phyloP scores from a whole-genome alignment of 495 filamentous ascomycete species.

The Bathelium albidoporum region DNA sequence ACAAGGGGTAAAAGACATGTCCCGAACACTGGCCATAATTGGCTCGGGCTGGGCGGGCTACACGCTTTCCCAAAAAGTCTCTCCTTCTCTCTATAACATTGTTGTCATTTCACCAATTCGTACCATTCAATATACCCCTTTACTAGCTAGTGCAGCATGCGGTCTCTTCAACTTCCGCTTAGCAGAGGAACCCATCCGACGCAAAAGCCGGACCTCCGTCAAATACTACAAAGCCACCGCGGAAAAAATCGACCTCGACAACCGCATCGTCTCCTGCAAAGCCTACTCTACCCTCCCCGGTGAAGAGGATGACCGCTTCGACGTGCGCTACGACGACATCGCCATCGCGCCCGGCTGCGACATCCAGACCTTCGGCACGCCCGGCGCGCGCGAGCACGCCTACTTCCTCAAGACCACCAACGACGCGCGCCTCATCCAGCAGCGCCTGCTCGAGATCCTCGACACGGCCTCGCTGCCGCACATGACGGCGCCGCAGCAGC shows the following conservation, averaged over 20 bases:
- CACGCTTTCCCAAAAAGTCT: slow-evolving; percentile 10
- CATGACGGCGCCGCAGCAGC: slow-evolving; percentile 3
- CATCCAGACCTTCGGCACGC: slow-evolving; percentile 12
- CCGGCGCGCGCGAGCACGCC: slow-evolving; percentile 13
- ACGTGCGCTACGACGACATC: slow-evolving; percentile 10
- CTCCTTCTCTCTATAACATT: slow-evolving; percentile 8
- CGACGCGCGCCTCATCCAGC: slow-evolving; percentile 11
- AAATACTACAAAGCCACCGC: slow-evolving; percentile 14
- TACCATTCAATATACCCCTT: slow-evolving; percentile 10
- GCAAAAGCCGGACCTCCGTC: slow-evolving; percentile 6
- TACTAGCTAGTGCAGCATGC: slow-evolving; percentile 13
- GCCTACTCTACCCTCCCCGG: slow-evolving; percentile 5
- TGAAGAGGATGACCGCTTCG: slow-evolving; percentile 3
- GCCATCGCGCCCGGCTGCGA: slow-evolving; percentile 11
- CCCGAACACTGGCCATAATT: slow-evolving; percentile 11
- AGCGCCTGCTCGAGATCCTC: slow-evolving; percentile 12
- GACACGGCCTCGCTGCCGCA: slow-evolving; percentile 11
- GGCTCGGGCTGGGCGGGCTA: slow-evolving; percentile 13
- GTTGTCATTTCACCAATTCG: slow-evolving; percentile 11
- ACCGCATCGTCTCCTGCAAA: slow-evolving; percentile 5
- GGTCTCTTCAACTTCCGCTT: slow-evolving; percentile 14
- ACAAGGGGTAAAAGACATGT: neutral
- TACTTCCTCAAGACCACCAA: slow-evolving; percentile 12
- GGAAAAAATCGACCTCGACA: slow-evolving; percentile 7
- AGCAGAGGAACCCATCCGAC: slow-evolving; percentile 10